A percentile compares a stretch with the other conserved stretches of the same genome.
These are phyloP conservation scores for Eremothecium sinecaudum DNA, from an alignment of 1,139 yeast genomes.

Conservation along the genomic window DNA sequence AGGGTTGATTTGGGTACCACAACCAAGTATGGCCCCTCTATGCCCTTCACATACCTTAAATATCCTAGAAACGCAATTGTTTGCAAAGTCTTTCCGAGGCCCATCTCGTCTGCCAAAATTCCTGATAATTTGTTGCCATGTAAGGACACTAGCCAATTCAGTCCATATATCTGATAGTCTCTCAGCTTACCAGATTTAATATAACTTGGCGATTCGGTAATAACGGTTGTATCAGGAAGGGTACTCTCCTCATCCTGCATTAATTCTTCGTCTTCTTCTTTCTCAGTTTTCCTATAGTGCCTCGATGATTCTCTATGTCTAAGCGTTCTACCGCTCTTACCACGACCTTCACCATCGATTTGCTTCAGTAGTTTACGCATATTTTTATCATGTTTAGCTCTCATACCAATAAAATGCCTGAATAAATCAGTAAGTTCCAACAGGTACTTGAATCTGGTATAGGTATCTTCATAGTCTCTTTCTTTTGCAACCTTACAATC, in stretches of 20 bases:
- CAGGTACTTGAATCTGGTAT: conserved; percentile 53
- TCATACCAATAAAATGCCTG: conserved; percentile 57
- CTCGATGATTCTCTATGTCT: conserved; percentile 23
- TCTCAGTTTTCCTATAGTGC: conserved; percentile 51
- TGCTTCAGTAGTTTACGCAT: conserved; percentile 37
- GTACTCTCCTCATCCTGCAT: conserved; percentile 43
- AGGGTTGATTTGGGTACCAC: conserved; percentile 92
- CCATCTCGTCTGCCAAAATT: conserved; percentile 97
- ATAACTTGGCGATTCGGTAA: conserved; percentile 55
- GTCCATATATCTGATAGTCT: conserved; percentile 81
- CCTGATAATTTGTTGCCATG: conserved; percentile 80
- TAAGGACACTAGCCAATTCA: conserved; percentile 81
- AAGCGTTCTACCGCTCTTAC: conserved; percentile 16
- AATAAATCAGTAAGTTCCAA: conserved; percentile 59
- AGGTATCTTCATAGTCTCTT: conserved; percentile 58
- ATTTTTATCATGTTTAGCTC: conserved; percentile 55
- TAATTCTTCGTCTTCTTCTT: conserved; percentile 63
- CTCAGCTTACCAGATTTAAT: conserved; percentile 55
- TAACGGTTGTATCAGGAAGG: conserved; percentile 23
- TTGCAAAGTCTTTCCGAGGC: conserved; percentile 89
- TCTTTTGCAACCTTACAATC: conserved; percentile 52
- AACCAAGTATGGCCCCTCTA: conserved; percentile 86
- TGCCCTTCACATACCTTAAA: conserved; percentile 61
- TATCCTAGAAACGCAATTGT: conserved; percentile 87
- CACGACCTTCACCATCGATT: conserved; percentile 24